phyloP scores from a whole-genome alignment of 2,329 filamentous ascomycete species.

The Aspergillus pseudoglaucus region DNA sequence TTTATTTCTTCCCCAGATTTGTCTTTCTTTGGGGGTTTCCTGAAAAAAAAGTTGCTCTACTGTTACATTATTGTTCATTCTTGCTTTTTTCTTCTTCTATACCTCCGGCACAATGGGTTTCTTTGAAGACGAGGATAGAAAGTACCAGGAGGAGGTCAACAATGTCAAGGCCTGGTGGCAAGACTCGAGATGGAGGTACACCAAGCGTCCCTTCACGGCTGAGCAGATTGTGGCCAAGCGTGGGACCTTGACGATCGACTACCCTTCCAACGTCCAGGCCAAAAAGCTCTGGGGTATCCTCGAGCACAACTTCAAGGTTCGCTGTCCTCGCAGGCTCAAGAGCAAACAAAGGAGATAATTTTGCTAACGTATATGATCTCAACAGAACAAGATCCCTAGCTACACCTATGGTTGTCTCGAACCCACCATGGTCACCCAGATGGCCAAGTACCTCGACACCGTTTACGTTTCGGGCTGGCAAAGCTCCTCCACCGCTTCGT shows the following conservation, averaged over 20 bases:
- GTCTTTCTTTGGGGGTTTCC: conserved; percentile 4
- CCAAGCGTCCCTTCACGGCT: conserved; percentile 85
- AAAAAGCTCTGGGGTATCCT: conserved; percentile 95
- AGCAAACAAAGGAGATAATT: not conserved
- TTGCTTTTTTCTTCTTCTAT: conserved; percentile 1
- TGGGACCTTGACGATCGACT: conserved; percentile 82
- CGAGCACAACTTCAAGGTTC: conserved; percentile 75
- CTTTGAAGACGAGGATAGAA: conserved; percentile 61
- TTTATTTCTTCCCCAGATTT: conserved; percentile 5
- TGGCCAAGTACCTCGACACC: conserved; percentile 98
- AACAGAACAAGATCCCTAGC: conserved; percentile 72
- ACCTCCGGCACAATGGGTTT: conserved; percentile 30
- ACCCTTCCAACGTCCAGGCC: conserved; percentile 78
- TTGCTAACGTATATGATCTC: conserved; percentile 8
- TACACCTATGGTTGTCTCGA: conserved; percentile 97
- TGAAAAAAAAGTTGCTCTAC: conserved; percentile 1
- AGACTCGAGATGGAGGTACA: conserved; percentile 85
- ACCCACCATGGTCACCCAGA: conserved; percentile 97
- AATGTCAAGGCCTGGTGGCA: conserved; percentile 92
- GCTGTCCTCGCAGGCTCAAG: conserved; percentile 5
- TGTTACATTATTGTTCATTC: conserved; percentile 1
- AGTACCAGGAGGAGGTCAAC: conserved; percentile 75
- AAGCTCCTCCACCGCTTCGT: conserved; percentile 90
- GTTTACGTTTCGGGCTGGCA: conserved; percentile 99
- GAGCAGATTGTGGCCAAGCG: conserved; percentile 97